A percentile compares a stretch with the other conserved stretches of the same genome.
Evolutionary conservation across 164 flowering plant species (phyloP).

Genomic region (Aristolochia californica): DNA sequence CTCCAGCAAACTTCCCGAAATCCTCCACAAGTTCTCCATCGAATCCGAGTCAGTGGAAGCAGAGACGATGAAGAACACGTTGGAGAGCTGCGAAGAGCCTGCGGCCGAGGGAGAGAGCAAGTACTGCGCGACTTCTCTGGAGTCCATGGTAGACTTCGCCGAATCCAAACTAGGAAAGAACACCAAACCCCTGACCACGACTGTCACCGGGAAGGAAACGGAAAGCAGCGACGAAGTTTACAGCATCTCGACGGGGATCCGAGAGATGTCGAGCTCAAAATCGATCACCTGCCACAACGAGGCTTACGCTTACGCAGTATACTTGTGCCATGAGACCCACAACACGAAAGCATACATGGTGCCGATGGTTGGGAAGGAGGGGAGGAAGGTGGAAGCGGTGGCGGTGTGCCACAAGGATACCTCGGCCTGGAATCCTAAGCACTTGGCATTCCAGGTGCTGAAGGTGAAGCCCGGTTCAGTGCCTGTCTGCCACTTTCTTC

Average conservation of each 20-base stretch:
- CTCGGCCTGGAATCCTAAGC: conserved; percentile 26
- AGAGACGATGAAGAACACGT: conserved; percentile 16
- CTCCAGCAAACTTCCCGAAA: conserved; percentile 20
- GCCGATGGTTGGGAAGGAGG: conserved; percentile 23
- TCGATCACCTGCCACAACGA: conserved; percentile 21
- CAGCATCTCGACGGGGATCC: no score
- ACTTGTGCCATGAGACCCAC: conserved; percentile 19
- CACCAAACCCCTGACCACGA: conserved; percentile 10
- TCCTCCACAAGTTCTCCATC: conserved; percentile 20
- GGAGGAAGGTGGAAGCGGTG: conserved; percentile 17
- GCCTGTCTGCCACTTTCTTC: conserved; percentile 33
- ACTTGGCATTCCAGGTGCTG: conserved; percentile 26
- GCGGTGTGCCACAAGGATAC: conserved; percentile 27
- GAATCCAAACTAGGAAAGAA: conserved; percentile 18
- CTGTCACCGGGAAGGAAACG: no score
- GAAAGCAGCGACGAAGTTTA: no score
- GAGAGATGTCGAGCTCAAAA: conserved; percentile 6
- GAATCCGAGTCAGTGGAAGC: conserved; percentile 28
- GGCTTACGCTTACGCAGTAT: conserved; percentile 22
- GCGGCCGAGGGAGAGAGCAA: conserved; percentile 18
- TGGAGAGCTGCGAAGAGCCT: conserved; percentile 20
- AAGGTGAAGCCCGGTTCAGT: conserved; percentile 30
- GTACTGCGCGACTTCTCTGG: conserved; percentile 26
- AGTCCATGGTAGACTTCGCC: conserved; percentile 28
- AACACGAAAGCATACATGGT: conserved; percentile 17